Conservation (phyloP, 371 early-diverging fungal genomes). For the Apophysomyces trapeziformis region DNA sequence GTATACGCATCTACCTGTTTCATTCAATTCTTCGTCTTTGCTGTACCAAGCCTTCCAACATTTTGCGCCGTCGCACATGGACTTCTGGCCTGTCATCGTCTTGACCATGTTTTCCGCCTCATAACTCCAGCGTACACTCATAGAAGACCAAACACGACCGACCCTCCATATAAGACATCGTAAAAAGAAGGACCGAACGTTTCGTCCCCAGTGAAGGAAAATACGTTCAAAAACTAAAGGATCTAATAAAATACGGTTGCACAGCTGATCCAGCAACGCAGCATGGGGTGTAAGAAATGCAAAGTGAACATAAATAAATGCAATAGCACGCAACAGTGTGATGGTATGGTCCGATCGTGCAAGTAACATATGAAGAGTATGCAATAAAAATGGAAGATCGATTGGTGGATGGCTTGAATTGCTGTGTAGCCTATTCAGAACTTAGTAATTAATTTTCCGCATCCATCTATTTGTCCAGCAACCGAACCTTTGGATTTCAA, state of each 20-base stretch:
- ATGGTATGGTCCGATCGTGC: constrained; percentile 55
- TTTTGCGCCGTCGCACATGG: constrained; percentile 12
- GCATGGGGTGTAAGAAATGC: constrained; percentile 49
- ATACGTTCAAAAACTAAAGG: constrained; percentile 54
- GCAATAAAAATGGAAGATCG: constrained; percentile 53
- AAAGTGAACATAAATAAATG: constrained; percentile 60
- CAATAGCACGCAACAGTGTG: constrained; percentile 52
- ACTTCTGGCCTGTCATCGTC: not conserved
- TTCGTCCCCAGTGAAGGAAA: constrained; percentile 60
- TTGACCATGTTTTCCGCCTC: constrained; percentile 14
- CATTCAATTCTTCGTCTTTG: constrained; percentile 3
- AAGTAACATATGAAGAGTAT: constrained; percentile 49
- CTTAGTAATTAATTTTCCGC: not conserved
- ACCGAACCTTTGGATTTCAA: constrained; percentile 45
- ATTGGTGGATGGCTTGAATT: constrained; percentile 31
- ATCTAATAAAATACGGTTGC: constrained; percentile 43
- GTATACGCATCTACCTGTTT: not conserved
- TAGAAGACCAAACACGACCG: constrained; percentile 30
- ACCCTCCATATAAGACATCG: constrained; percentile 59
- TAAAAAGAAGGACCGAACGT: constrained; percentile 57
- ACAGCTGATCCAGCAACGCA: constrained; percentile 42
- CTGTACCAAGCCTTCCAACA: constrained; percentile 16
- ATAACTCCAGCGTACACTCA: constrained; percentile 20
- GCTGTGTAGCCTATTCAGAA: constrained; percentile 13
- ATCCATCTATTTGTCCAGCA: not conserved